A percentile compares a stretch with the other conserved stretches of the same genome.
Evolutionary conservation across 2,329 filamentous ascomycete species (phyloP).

Genomic region (Sarocladiaceae sp.): DNA sequence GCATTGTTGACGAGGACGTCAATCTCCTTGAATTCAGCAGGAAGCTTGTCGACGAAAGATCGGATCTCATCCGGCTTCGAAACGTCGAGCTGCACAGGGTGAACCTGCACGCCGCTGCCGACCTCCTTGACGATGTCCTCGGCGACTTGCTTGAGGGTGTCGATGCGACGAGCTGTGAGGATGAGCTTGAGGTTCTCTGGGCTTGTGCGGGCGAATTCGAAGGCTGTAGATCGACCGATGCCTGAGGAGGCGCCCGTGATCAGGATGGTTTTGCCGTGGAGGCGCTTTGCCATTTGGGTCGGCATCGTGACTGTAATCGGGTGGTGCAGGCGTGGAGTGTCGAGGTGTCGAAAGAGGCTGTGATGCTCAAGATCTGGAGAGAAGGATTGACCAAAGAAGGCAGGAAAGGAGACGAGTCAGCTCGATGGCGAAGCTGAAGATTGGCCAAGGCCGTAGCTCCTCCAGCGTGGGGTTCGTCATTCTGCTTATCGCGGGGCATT

Average conservation of each 20-base stretch:
- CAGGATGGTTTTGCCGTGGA: conserved; percentile 87
- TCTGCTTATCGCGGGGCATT: no score
- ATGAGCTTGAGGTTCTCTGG: conserved; percentile 78
- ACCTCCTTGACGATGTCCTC: conserved; percentile 72
- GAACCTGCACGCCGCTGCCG: conserved; percentile 75
- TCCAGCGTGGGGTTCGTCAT: no score
- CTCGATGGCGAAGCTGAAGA: no score
- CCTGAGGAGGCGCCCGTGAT: conserved; percentile 94
- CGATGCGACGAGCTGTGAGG: conserved; percentile 81
- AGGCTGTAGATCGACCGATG: conserved; percentile 78
- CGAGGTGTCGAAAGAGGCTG: no score
- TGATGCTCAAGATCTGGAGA: no score
- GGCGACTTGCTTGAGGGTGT: conserved; percentile 72
- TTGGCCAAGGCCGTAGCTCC: no score
- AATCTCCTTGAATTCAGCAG: conserved; percentile 77
- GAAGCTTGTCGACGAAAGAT: conserved; percentile 67
- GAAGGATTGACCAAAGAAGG: no score
- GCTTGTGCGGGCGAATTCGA: conserved; percentile 87
- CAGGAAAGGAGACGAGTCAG: no score
- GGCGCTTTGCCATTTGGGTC: conserved; percentile 55
- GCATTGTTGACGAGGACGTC: conserved; percentile 95
- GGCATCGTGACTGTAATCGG: conserved; percentile 10
- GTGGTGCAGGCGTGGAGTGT: no score
- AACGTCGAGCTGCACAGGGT: conserved; percentile 82
- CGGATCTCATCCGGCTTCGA: conserved; percentile 72